Percentiles rank a stretch among this genome's conserved stretches.
Conservation (phyloP, 2,329 filamentous ascomycete species). For the Pestalotiopsis sp. region DNA sequence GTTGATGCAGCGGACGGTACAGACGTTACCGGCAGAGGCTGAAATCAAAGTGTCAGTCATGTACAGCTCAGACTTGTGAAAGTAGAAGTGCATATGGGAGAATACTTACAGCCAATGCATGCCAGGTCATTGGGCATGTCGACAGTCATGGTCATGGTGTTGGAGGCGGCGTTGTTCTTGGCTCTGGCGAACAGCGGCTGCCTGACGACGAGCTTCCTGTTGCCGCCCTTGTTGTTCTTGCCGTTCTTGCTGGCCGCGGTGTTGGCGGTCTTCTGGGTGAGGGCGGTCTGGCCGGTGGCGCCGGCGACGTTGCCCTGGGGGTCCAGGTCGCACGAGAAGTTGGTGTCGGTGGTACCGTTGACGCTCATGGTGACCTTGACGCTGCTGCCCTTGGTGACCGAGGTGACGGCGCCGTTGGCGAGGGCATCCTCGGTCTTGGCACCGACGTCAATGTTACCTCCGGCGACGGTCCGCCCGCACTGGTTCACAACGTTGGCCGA, state of each 20-base stretch:
- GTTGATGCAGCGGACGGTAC: conserved; percentile 43
- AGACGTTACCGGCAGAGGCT: conserved; percentile 44
- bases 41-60: not conserved
- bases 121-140: conserved; percentile 34
- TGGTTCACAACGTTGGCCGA: conserved; percentile 54
- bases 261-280: conserved; percentile 33
- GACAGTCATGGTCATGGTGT: conserved; percentile 34
- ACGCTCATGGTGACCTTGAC: conserved; percentile 52
- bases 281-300: conserved; percentile 42
- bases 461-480: conserved; percentile 63
- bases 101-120: conserved; percentile 35
- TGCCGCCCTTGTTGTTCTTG: not conserved
- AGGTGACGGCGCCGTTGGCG: conserved; percentile 46
- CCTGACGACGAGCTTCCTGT: conserved; percentile 2
- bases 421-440: conserved; percentile 57
- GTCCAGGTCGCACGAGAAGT: conserved; percentile 48
- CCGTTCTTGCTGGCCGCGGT: not conserved
- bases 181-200: not conserved
- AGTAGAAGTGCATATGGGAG: not conserved
- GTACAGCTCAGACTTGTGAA: not conserved
- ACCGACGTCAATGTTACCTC: conserved; percentile 64
- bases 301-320: conserved; percentile 35
- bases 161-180: conserved; percentile 1
- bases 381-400: conserved; percentile 47
- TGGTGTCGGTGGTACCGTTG: conserved; percentile 55